Evolutionary conservation across 495 filamentous ascomycete genomes (phyloP), one percentile per base, ranked within the genome.

Genomic region (Cercophora scortea): DNA sequence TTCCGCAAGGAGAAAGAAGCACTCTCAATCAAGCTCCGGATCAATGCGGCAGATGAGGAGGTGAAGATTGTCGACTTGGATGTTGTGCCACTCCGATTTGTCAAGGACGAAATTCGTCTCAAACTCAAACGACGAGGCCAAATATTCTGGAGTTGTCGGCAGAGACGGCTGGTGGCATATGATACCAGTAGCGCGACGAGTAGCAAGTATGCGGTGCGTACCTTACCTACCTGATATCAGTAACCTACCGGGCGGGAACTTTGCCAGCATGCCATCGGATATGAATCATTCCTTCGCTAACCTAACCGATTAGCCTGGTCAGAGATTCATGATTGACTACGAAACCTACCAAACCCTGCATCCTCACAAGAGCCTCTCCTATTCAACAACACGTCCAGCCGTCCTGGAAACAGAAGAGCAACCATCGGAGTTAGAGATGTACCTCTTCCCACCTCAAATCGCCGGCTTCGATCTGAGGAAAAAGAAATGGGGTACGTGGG

Each of bases 401-500:
- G 8, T 46, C 6, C 34, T 35, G 19, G 13, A 35, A 32, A n/a
- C 6, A 10, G 32, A 46, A 13, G 13, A 46, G 3, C 25, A 12
- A 4, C 44, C 44, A 6, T 25, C 44, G 1, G 44, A 8, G 9
- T 25, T 25, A 8, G 44, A 46, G 32, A 19, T 50, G 11, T 42
- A 42, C 13, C 17, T 50, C 10, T 42, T 42, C 8, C 48, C 48
- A 7, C 11, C 16, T 17, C 32, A 3, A 11, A n/a, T 50, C 10
- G 25, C 32, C 25, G 38, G 35, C 1, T 50, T 40, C 38, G 38
- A 42, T 10, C 19, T 50, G 13, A 17, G 40, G 9, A 32, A 17
- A 13, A 52, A 52, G 42, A 52, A 52, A 35, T 52, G 50, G 50
- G 12, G 17, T 32, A 16, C 16, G 45, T 47, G 5, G 1, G 16